These are phyloP conservation scores for Mrakia gelida DNA, from an alignment of 768 basidiomycete species.

Conservation along the genomic window DNA sequence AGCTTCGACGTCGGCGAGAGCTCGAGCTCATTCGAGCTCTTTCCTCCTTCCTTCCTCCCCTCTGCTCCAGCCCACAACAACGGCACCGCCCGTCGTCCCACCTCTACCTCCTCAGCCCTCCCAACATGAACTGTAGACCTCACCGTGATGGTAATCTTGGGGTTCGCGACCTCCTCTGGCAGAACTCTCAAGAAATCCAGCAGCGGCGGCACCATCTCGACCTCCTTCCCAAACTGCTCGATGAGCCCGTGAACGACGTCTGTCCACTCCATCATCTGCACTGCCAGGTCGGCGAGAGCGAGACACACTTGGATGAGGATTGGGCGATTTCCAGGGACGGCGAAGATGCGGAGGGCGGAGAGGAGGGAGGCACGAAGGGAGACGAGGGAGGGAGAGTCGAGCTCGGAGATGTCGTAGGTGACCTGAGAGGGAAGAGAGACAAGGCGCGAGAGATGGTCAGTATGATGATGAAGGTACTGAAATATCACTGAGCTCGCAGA, in stretches of 20 bases:
- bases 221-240: conserved; percentile 76
- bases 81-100: not conserved
- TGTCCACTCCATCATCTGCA: conserved; percentile 80
- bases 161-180: conserved; percentile 83
- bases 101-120: not conserved
- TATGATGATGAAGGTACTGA: too few relatives aligned
- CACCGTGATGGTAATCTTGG: conserved; percentile 81
- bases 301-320: conserved; percentile 86
- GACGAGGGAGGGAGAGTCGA: conserved; percentile 64
- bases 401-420: conserved; percentile 87
- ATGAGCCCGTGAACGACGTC: conserved; percentile 77
- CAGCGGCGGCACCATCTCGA: conserved; percentile 73
- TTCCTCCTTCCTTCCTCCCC: not conserved
- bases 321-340: conserved; percentile 67
- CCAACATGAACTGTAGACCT: conserved; percentile 42
- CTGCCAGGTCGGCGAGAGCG: conserved; percentile 80
- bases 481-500: not conserved
- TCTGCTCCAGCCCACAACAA: not conserved
- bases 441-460: conserved; percentile 37
- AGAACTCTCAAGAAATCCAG: conserved; percentile 85
- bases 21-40: not conserved
- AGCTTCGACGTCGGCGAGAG: not conserved
- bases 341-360: conserved; percentile 64
- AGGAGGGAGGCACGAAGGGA: conserved; percentile 85
- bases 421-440: conserved; percentile 54